Base-by-base conservation (phyloP, 192 early-diverging fungal species). In the Rhizoclosmatium globosum region DNA sequence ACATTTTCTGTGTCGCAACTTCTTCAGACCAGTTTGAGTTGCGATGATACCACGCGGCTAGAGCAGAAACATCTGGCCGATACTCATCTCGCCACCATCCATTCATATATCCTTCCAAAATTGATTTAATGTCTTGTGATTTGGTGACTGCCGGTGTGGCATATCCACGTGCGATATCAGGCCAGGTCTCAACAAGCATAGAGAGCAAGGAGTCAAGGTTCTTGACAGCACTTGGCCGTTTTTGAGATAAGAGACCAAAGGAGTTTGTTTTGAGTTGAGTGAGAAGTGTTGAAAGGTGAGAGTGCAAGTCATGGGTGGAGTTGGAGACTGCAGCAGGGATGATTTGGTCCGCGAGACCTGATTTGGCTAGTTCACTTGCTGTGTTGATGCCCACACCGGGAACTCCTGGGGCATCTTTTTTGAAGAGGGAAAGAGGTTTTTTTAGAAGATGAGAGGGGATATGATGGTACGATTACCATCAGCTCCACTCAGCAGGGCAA, bases 401-500 rank as follows among this genome's bases (percentile, higher is more conserved):
- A 19, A 64, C 21, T 9, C 61, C 61, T 17, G 61, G 61, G 6
- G 61, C 61, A 53, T 57, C 53, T 57, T 57, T 57, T 57, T 57
- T n/a, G 31, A 31, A 31, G 31, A 31, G 31, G 31, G 31, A 31
- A 31, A 31, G 0, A 0, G 31, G 31, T 0, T 31, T 31, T 31
- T 31, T 31, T 31, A 31, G 31, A 31, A 31, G 31, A 31, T 31
- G 31, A 31, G 31, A 31, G 31, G n/a, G 31, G 31, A 31, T 31
- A 31, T 31, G 31, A 31, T 31, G 31, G 31, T 31, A 31, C 31
- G 31, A 31, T 31, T 31, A 31, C 62, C 62, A 64, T 64, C 62
- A 42, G 62, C 62, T 43, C 67, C 67, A 47, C 41, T 23, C 7
- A 68, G n/a, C 38, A 68, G n/a, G 43, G 47, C 67, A 17, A 68